phyloP scores from a whole-genome alignment of 805 yeast species.

The Hanseniaspora opuntiae region DNA sequence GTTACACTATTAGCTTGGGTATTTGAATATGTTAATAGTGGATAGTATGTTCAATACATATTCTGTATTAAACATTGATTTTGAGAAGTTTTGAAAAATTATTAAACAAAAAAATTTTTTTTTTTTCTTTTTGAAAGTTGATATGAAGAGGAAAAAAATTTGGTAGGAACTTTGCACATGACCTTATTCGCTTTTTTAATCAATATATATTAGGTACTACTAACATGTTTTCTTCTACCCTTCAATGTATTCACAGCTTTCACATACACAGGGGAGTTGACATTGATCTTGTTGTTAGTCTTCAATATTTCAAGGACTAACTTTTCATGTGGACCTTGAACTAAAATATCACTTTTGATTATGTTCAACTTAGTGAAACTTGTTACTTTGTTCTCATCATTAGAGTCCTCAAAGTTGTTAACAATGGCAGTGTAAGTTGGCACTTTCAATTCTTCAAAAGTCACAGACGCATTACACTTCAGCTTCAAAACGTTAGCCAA shows the following conservation, averaged over 20 bases:
- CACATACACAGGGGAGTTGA: slow-evolving; percentile 35
- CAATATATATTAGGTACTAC: slow-evolving; percentile 2
- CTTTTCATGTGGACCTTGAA: slow-evolving; percentile 81
- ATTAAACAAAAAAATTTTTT: too few relatives aligned
- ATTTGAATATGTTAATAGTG: neutral
- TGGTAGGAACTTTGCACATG: too few relatives aligned
- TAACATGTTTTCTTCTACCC: slow-evolving; percentile 32
- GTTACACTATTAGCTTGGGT: neutral
- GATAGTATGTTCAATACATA: neutral
- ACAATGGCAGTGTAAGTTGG: neutral
- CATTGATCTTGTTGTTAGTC: slow-evolving; percentile 49
- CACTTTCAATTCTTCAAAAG: slow-evolving; percentile 44
- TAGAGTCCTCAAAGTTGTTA: slow-evolving; percentile 7
- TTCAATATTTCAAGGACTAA: slow-evolving; percentile 43
- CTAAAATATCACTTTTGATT: slow-evolving; percentile 53
- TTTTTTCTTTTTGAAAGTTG: too few relatives aligned
- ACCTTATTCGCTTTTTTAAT: neutral
- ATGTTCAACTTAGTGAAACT: slow-evolving; percentile 3
- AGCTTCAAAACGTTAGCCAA: slow-evolving; percentile 58
- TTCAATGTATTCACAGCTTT: slow-evolving; percentile 24
- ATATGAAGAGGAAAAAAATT: too few relatives aligned
- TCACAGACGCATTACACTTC: slow-evolving; percentile 80
- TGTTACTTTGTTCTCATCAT: slow-evolving; percentile 18
- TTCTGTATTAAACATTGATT: too few relatives aligned
- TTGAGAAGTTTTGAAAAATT: too few relatives aligned